phyloP scores from a whole-genome alignment of 2,329 filamentous ascomycete species.

The Dothiorella sarmentorum region DNA sequence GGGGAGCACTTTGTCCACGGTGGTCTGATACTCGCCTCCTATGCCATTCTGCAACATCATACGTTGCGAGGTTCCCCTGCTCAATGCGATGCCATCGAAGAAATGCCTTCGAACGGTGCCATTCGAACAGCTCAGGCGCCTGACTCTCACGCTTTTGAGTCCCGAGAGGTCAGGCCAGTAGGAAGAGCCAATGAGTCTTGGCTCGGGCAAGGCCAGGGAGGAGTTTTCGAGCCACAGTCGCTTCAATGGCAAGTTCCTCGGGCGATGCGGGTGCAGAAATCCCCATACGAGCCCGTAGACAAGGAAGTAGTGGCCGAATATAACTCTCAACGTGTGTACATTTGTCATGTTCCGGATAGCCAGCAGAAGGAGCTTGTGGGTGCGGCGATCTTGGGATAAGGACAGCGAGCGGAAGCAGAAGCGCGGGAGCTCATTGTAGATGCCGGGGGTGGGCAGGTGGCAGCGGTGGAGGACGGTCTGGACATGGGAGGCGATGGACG shows the following conservation, averaged over 20 bases:
- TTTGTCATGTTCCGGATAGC: slow-evolving; percentile 42
- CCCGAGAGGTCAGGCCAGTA: slow-evolving; percentile 28
- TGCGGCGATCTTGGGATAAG: slow-evolving; percentile 40
- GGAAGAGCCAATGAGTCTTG: slow-evolving; percentile 19
- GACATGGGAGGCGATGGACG: slow-evolving; percentile 41
- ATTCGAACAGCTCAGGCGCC: slow-evolving; percentile 5
- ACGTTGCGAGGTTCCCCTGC: neutral
- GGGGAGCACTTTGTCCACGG: slow-evolving; percentile 21
- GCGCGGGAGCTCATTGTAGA: slow-evolving; percentile 42
- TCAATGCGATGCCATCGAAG: neutral
- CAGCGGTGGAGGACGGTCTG: slow-evolving; percentile 45
- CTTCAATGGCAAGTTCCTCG: slow-evolving; percentile 31
- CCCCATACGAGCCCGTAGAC: slow-evolving; percentile 39
- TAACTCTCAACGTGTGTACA: slow-evolving; percentile 43
- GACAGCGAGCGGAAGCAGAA: slow-evolving; percentile 39
- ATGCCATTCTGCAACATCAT: slow-evolving; percentile 30
- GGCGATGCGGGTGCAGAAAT: slow-evolving; percentile 36
- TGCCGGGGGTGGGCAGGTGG: slow-evolving; percentile 44
- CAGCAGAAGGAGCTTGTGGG: slow-evolving; percentile 37
- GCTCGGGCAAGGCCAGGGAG: slow-evolving; percentile 28
- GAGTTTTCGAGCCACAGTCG: slow-evolving; percentile 48
- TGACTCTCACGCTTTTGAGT: slow-evolving; percentile 39
- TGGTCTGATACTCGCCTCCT: slow-evolving; percentile 31
- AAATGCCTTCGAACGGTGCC: neutral
- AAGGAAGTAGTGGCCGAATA: slow-evolving; percentile 44